Evolutionary conservation across 768 basidiomycete species (phyloP), one percentile per base, ranked within the genome.

Genomic region (Trametopsis cervina): DNA sequence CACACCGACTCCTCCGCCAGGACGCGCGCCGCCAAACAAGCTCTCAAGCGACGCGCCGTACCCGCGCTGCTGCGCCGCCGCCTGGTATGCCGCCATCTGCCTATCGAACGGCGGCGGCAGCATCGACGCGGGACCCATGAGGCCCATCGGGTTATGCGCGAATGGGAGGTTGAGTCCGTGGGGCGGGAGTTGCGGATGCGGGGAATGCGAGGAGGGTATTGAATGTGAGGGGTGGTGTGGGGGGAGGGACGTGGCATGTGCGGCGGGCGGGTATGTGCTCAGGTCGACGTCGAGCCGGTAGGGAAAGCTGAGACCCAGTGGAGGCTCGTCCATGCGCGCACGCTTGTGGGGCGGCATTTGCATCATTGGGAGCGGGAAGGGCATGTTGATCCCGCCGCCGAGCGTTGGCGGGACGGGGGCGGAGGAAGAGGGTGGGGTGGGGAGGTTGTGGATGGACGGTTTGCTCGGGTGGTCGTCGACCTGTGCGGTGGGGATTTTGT

Each of bases 221-320:
- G 33, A 46, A 25, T 50, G 48, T 29, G 22, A 40, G 11, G 23
- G 29, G 18, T n/a, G 29, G 20, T 40, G 48, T 42, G 25, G 21
- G 9, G 55, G 44, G n/a, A 60, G 42, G 48, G 45, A 51, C 38
- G 46, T 13, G n/a, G 47, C 50, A 27, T 50, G 42, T 17, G 43
- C 51, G 24, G 52, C 44, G 23, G 49, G 43, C 23, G 54, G 50
- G 46, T 52, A 60, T 20, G 54, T 39, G 36, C 47, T 56, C 21
- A 62, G 52, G 52, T 62, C 61, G 48, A 62, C 58, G 42, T 60
- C 57, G 36, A 62, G 49, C 11, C 59, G 56, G 54, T 59, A 62
- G 11, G 61, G 59, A 44, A 57, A 62, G 22, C 52, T 36, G 23
- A 50, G 44, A 43, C 47, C 51, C 15, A 46, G 46, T 38, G 37